Percentiles rank a stretch among this genome's conserved stretches.
Conservation (phyloP, 352 stramenopile genomes). For the Pythium pyrilobum region DNA sequence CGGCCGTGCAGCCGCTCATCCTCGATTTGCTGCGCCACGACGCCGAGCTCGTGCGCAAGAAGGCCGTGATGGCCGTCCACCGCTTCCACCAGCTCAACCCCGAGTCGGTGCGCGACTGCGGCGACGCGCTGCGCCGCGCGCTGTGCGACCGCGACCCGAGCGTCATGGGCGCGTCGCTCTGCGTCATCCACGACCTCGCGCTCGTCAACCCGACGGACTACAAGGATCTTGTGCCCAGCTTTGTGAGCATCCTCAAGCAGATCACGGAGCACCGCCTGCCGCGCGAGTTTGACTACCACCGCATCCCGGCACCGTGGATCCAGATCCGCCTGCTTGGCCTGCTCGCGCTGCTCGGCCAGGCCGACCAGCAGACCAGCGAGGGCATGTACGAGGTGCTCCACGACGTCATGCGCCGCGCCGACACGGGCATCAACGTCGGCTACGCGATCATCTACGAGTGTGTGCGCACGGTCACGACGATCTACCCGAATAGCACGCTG, state of each 20-base stretch:
- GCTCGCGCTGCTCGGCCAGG: constrained; percentile 93
- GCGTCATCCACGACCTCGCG: constrained; percentile 92
- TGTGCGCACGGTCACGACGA: constrained; percentile 97
- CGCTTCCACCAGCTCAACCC: constrained; percentile 98
- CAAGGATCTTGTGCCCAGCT: constrained; percentile 98
- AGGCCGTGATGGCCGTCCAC: constrained; percentile 98
- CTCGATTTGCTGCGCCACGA: constrained; percentile 95
- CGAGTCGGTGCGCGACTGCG: constrained; percentile 83
- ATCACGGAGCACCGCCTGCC: constrained; percentile 98
- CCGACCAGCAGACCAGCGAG: constrained; percentile 91
- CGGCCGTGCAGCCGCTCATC: constrained; percentile 93
- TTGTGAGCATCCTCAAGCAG: constrained; percentile 99
- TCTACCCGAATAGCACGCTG: constrained; percentile 98
- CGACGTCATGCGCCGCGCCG: constrained; percentile 97
- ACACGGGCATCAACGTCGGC: constrained; percentile 99
- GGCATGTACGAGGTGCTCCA: constrained; percentile 99
- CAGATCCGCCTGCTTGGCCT: constrained; percentile 98
- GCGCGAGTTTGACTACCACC: constrained; percentile 99
- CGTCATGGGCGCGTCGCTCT: constrained; percentile 97
- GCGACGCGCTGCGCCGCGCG: constrained; percentile 92
- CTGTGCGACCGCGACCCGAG: constrained; percentile 98
- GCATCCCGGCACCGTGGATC: constrained; percentile 99
- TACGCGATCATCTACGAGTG: constrained; percentile 99
- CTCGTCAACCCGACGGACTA: constrained; percentile 89
- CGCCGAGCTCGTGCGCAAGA: constrained; percentile 98